These are phyloP conservation scores for Amauroascus verrucosus DNA, from an alignment of 2,329 filamentous ascomycete species.

Conservation along the genomic window DNA sequence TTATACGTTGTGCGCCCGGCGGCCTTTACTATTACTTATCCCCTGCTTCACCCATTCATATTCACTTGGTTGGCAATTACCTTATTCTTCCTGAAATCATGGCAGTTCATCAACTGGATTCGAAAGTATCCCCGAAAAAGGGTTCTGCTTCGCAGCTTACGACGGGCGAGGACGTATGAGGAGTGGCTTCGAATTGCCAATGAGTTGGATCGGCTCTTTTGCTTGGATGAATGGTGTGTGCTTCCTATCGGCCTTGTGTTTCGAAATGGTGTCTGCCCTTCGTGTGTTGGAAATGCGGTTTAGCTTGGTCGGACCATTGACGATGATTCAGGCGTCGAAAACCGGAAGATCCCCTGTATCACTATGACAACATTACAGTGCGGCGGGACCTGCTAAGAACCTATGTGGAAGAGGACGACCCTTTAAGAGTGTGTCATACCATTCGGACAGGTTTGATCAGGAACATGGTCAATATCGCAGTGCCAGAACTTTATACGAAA, in stretches of 20 bases:
- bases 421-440: conserved; percentile 65
- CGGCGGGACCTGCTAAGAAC: conserved; percentile 60
- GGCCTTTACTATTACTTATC: background rate
- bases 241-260: background rate
- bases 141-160: conserved; percentile 16
- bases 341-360: conserved; percentile 69
- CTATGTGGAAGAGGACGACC: conserved; percentile 60
- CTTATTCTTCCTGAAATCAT: background rate
- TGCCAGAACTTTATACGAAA: conserved; percentile 68
- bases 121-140: background rate
- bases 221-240: conserved; percentile 65
- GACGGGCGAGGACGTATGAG: conserved; percentile 60
- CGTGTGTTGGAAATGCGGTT: background rate
- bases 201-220: conserved; percentile 70
- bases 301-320: background rate
- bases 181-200: conserved; percentile 81
- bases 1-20: conserved; percentile 48
- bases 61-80: background rate
- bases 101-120: background rate
- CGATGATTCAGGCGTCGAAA: conserved; percentile 60
- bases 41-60: background rate
- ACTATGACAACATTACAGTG: conserved; percentile 72
- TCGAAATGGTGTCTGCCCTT: background rate
- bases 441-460: conserved; percentile 66
- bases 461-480: conserved; percentile 84